Evolutionary conservation across 1,139 yeast genomes (phyloP).

Genomic region (Arxiozyma slooffiae): DNA sequence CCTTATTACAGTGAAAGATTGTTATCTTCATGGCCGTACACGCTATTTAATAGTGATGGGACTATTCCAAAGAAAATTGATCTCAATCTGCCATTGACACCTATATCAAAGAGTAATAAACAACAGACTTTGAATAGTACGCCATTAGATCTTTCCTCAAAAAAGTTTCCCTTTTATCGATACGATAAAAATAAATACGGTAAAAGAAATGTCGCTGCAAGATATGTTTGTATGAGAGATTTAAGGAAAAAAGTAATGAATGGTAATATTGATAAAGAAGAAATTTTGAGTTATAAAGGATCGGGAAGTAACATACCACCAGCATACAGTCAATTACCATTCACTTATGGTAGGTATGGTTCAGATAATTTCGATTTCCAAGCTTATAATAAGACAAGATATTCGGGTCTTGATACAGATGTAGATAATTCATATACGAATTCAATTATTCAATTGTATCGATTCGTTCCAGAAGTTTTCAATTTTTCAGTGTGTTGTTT

Average conservation of each 20-base stretch:
- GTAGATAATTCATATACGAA: constrained; percentile 75
- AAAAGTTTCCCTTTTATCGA: constrained; percentile 19
- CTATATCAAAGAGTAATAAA: constrained; percentile 4
- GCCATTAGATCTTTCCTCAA: constrained; percentile 6
- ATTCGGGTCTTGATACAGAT: constrained; percentile 84
- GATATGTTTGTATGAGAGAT: constrained; percentile 59
- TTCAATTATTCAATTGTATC: constrained; percentile 68
- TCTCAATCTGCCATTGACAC: constrained; percentile 9
- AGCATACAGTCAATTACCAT: constrained; percentile 64
- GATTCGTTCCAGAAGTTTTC: constrained; percentile 65
- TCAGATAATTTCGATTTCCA: constrained; percentile 89
- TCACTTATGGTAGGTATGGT: constrained; percentile 82
- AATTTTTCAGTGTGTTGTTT: constrained; percentile 51
- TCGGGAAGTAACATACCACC: constrained; percentile 42
- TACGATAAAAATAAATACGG: constrained; percentile 53
- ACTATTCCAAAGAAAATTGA: constrained; percentile 38
- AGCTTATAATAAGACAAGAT: constrained; percentile 63
- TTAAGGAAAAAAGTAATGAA: constrained; percentile 31
- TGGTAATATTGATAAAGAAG: constrained; percentile 12
- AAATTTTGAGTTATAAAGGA: constrained; percentile 22
- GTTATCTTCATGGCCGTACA: constrained; percentile 69
- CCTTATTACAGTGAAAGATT: constrained; percentile 77
- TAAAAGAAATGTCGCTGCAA: constrained; percentile 39
- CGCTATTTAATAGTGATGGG: constrained; percentile 46
- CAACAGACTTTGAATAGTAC: constrained; percentile 4